Evolutionary conservation across 2,329 filamentous ascomycete species (phyloP), one percentile per base, ranked within the genome.

Genomic region (Cordyceps militaris): DNA sequence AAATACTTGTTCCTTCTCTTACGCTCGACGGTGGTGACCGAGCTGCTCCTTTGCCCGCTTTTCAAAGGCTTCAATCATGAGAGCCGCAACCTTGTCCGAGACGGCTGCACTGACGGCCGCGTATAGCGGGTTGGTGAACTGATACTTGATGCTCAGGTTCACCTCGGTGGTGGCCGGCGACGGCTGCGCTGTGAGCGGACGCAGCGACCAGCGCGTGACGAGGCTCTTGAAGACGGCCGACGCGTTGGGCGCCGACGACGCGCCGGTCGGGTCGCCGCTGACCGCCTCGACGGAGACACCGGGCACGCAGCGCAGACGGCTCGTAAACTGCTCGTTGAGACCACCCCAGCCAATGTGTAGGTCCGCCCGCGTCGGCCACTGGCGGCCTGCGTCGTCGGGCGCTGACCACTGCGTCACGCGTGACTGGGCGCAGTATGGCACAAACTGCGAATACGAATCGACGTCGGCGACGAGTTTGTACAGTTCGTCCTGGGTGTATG

Each of bases 51-150:
- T 77, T 6, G 94, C 91, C 67, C 89, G 80, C 72, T 83, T 82
- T 75, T 97, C 92, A 76, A 99, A 99, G 1, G 94, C 93, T 70
- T 89, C 86, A 63, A 97, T 88, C 91, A 99, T 96, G 62, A 88
- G 79, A 4, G 84, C 85, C 1, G 91, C 93, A 62, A 97, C 85
- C 73, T 89, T 91, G 32, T 90, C 87, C 63, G 91, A 90, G 24
- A 94, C 86, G 34, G 89, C 87, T 38, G 85, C 81, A 69, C 92
- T 94, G 68, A 97, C 77, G 21, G 88, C 84, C 43, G 85, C 86
- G 74, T 97, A 95, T 58, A 96, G 70, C n/a, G 92, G 90, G 72
- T 92, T 97, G 64, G 84, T 80, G 70, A 99, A 97, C 70, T 87
- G 83, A 70, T 92, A 97, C 61, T 86, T 82, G 64, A 99, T 86